Percentiles rank a stretch among this genome's conserved stretches.
These are phyloP conservation scores for Fusarium brachygibbosum DNA, from an alignment of 2,329 filamentous ascomycete genomes.

Conservation along the genomic window DNA sequence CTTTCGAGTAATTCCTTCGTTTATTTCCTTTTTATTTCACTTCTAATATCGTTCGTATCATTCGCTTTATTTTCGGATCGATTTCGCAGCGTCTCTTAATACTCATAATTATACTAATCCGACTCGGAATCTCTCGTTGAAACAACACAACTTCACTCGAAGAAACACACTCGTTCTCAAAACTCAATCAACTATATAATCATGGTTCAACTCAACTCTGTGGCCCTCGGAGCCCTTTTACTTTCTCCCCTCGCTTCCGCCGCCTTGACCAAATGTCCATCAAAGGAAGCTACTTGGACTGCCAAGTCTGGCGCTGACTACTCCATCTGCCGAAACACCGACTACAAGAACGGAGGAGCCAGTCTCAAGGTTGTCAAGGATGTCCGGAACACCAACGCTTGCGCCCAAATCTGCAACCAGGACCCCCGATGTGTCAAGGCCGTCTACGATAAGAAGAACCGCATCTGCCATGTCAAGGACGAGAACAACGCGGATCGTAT, in stretches of 20 bases:
- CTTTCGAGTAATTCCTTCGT: slow-evolving; percentile 14
- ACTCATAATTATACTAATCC: slow-evolving; percentile 1
- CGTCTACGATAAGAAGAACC: slow-evolving; percentile 35
- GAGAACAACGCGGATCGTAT: slow-evolving; percentile 19
- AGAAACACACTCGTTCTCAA: background rate
- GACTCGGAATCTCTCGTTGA: background rate
- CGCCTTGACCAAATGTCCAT: slow-evolving; percentile 29
- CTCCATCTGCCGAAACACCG: slow-evolving; percentile 33
- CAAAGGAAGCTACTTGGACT: slow-evolving; percentile 28
- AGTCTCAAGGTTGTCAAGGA: slow-evolving; percentile 20
- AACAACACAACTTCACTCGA: background rate
- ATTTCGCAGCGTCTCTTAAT: background rate
- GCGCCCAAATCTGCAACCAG: slow-evolving; percentile 38
- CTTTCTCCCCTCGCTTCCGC: slow-evolving; percentile 27
- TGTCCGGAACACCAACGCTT: slow-evolving; percentile 24
- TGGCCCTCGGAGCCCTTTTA: slow-evolving; percentile 37
- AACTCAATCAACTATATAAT: background rate
- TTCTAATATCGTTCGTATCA: slow-evolving; percentile 18
- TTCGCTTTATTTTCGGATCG: background rate
- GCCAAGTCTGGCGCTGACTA: slow-evolving; percentile 17
- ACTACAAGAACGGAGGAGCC: slow-evolving; percentile 30
- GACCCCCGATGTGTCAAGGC: slow-evolving; percentile 37
- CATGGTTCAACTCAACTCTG: slow-evolving; percentile 25
- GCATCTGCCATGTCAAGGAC: slow-evolving; percentile 38
- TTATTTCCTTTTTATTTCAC: slow-evolving; percentile 18